Conservation (phyloP, 164 flowering plant genomes). For the Platanus orientalis region DNA sequence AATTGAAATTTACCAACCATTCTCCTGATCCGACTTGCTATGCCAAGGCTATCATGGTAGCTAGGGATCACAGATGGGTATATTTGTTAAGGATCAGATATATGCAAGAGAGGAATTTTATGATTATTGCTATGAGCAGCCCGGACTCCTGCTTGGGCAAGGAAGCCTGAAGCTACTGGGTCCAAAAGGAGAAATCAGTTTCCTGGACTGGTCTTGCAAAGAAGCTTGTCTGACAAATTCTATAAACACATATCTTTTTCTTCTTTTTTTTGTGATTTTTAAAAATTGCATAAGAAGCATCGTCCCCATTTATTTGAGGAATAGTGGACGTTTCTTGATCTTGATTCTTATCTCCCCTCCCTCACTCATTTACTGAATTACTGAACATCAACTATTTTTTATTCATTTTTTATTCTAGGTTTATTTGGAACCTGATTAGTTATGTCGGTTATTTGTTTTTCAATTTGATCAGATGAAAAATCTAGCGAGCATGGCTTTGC, state of each 20-base stretch:
- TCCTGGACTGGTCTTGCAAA: slow-evolving; percentile 84
- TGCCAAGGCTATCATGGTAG: slow-evolving; percentile 98
- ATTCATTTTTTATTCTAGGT: too few relatives aligned
- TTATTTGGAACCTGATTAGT: too few relatives aligned
- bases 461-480: too few relatives aligned
- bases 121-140: slow-evolving; percentile 94
- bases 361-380: too few relatives aligned
- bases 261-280: slow-evolving; percentile 11
- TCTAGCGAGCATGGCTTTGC: too few relatives aligned
- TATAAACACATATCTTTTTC: not conserved
- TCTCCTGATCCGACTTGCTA: slow-evolving; percentile 98
- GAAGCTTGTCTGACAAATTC: slow-evolving; percentile 65
- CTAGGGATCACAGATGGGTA: slow-evolving; percentile 98
- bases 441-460: too few relatives aligned
- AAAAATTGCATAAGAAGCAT: slow-evolving; percentile 1
- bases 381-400: too few relatives aligned
- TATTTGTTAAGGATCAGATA: slow-evolving; percentile 93
- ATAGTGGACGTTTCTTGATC: not conserved
- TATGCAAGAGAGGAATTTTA: slow-evolving; percentile 86
- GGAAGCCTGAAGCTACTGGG: slow-evolving; percentile 82
- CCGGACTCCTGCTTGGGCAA: slow-evolving; percentile 98
- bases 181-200: slow-evolving; percentile 62
- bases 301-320: not conserved
- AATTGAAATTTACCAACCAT: slow-evolving; percentile 95
- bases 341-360: too few relatives aligned